phyloP scores from a whole-genome alignment of 2,329 filamentous ascomycete genomes.

The Epichloe sylvatica region DNA sequence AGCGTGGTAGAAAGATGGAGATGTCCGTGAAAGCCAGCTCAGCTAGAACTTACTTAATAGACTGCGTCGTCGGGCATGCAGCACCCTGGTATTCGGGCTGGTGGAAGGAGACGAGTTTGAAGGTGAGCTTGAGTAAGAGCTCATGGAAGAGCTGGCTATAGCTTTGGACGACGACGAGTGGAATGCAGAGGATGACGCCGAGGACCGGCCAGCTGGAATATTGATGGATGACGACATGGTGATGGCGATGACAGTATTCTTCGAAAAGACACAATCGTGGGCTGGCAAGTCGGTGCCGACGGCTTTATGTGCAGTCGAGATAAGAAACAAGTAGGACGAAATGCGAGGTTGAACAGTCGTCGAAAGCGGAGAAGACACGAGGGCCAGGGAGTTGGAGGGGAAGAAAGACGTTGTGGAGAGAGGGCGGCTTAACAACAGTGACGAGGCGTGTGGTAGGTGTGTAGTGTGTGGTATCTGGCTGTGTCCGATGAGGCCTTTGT shows the following conservation, averaged over 20 bases:
- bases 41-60: slow-evolving; percentile 37
- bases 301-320: background rate
- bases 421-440: background rate
- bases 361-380: background rate
- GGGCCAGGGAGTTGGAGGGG: background rate
- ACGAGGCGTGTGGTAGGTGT: background rate
- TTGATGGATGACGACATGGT: slow-evolving; percentile 55
- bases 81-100: slow-evolving; percentile 33
- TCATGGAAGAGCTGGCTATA: slow-evolving; percentile 30
- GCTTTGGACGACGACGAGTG: slow-evolving; percentile 30
- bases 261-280: background rate
- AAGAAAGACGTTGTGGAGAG: background rate
- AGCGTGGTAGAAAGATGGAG: background rate
- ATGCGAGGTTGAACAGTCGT: background rate
- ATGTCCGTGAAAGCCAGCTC: slow-evolving; percentile 5
- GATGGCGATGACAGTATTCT: slow-evolving; percentile 5
- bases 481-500: background rate
- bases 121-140: slow-evolving; percentile 26
- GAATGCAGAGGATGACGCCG: slow-evolving; percentile 20
- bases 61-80: slow-evolving; percentile 45
- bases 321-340: background rate
- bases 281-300: background rate
- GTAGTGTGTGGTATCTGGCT: background rate
- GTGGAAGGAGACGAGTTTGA: slow-evolving; percentile 46
- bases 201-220: slow-evolving; percentile 39